A percentile compares a stretch with the other conserved stretches of the same genome.
Conservation (phyloP, 2,329 filamentous ascomycete genomes). For the Ceratocystis huliohia region DNA sequence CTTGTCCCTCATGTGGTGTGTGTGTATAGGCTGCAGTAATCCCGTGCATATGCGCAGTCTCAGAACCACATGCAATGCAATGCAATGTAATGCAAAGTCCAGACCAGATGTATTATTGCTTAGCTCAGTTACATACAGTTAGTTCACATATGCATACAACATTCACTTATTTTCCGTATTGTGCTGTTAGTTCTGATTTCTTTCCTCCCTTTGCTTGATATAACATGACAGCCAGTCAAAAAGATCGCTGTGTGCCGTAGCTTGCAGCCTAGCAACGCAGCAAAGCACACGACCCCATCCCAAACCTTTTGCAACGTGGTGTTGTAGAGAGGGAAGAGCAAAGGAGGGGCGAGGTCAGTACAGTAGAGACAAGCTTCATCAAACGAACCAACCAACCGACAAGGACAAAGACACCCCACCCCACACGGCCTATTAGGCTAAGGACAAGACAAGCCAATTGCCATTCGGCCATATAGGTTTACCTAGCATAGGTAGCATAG, state of each 20-base stretch:
- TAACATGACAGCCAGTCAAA: conserved; percentile 4
- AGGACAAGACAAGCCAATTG: background rate
- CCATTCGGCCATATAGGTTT: conserved; percentile 1
- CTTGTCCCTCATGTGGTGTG: background rate
- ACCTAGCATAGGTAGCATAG: background rate
- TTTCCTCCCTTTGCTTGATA: background rate
- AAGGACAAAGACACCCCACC: background rate
- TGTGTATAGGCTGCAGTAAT: background rate
- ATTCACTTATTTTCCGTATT: background rate
- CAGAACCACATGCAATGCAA: conserved; percentile 1
- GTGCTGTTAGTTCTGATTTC: background rate
- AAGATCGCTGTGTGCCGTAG: conserved; percentile 2
- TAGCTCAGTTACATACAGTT: background rate
- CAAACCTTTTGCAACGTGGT: background rate
- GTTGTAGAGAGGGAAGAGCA: background rate
- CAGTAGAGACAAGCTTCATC: too few relatives aligned
- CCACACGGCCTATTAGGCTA: background rate
- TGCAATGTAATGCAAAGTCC: background rate
- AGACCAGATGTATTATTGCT: background rate
- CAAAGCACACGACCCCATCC: background rate
- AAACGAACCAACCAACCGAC: background rate
- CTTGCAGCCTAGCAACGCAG: background rate
- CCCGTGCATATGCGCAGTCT: background rate
- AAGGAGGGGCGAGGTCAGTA: background rate
- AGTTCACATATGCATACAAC: background rate